Percentiles rank a stretch among this genome's conserved stretches.
Evolutionary conservation across 768 basidiomycete genomes (phyloP).

Genomic region (Phylloporus scabripes): DNA sequence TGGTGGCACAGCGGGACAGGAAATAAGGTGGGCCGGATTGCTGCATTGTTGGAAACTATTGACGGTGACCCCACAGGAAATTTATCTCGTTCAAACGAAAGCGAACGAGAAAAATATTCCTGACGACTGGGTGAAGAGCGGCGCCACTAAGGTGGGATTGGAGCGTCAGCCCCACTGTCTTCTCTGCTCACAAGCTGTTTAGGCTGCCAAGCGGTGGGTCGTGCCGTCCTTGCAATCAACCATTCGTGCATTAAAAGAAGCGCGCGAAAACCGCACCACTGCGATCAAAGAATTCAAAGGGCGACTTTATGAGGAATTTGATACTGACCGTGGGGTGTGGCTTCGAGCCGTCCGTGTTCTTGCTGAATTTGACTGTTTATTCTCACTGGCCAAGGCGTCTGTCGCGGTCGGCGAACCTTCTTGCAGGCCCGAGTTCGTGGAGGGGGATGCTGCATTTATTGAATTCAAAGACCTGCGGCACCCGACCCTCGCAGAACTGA

Average conservation of each 20-base stretch:
- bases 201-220: conserved; percentile 74
- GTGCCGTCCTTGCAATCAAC: conserved; percentile 66
- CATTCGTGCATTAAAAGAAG: conserved; percentile 86
- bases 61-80: conserved; percentile 53
- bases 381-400: conserved; percentile 87
- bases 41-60: not conserved
- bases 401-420: conserved; percentile 86
- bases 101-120: conserved; percentile 61
- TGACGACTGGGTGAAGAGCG: conserved; percentile 74
- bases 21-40: conserved; percentile 53
- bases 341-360: conserved; percentile 78
- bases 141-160: conserved; percentile 68
- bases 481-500: conserved; percentile 67
- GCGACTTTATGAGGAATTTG: conserved; percentile 76
- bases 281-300: conserved; percentile 81
- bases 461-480: conserved; percentile 90
- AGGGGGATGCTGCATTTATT: conserved; percentile 70
- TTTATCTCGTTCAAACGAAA: conserved; percentile 80
- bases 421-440: conserved; percentile 88
- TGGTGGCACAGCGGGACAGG: conserved; percentile 81
- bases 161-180: not conserved
- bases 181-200: not conserved
- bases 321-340: conserved; percentile 75
- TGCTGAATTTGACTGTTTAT: conserved; percentile 94
- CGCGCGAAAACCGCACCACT: conserved; percentile 77